phyloP scores from a whole-genome alignment of 192 early-diverging fungal genomes.

The Coemansia interrupta region DNA sequence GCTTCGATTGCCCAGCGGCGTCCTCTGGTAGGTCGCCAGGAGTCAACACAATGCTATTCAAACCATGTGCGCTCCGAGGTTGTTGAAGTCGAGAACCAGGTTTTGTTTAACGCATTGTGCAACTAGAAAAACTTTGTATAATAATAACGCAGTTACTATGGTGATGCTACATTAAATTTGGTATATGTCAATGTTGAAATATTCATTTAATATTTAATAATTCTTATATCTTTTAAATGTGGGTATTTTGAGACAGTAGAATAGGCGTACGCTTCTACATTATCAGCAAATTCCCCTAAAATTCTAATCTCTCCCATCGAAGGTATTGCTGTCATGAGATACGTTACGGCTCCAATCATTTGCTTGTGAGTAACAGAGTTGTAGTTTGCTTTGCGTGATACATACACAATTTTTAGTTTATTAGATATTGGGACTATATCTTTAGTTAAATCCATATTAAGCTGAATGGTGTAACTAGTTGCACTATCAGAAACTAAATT shows the following conservation, averaged over 20 bases:
- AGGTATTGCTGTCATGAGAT: no score
- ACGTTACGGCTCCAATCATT: no score
- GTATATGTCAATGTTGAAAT: no score
- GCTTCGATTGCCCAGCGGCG: conserved; percentile 31
- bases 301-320: no score
- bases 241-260: not conserved
- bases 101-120: conserved; percentile 30
- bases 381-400: no score
- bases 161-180: not conserved
- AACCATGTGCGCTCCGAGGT: conserved; percentile 55
- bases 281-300: no score
- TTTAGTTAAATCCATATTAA: no score
- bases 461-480: no score
- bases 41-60: conserved; percentile 29
- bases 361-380: no score
- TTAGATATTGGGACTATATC: no score
- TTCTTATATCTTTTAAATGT: not conserved
- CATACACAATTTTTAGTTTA: no score
- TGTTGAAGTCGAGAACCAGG: conserved; percentile 54
- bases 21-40: conserved; percentile 25
- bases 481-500: no score
- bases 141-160: not conserved
- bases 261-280: not conserved
- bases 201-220: not conserved
- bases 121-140: conserved; percentile 8